Evolutionary conservation across 371 early-diverging fungal species (phyloP).

Genomic region (Rhizopus microsporus): DNA sequence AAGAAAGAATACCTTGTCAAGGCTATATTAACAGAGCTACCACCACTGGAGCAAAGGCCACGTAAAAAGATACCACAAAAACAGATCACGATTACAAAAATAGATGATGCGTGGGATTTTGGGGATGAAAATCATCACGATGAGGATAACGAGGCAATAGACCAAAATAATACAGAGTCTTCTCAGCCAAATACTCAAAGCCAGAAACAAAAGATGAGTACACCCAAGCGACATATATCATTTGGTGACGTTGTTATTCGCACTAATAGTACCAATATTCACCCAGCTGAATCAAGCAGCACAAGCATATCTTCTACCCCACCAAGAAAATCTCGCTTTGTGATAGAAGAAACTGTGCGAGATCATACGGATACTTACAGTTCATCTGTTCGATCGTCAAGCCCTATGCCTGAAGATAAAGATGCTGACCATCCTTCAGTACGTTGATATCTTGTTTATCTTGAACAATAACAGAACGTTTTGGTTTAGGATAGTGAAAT

Average conservation of each 20-base stretch:
- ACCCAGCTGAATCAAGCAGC: conserved; percentile 23
- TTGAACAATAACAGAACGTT: conserved; percentile 8
- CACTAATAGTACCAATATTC: conserved; percentile 16
- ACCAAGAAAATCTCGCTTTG: conserved; percentile 55
- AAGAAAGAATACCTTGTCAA: conserved; percentile 69
- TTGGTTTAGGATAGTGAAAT: conserved; percentile 39
- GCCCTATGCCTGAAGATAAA: conserved; percentile 36
- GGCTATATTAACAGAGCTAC: conserved; percentile 66
- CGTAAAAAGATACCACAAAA: conserved; percentile 48
- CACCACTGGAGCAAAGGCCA: conserved; percentile 69
- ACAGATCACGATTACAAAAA: conserved; percentile 31
- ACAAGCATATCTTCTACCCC: conserved; percentile 11
- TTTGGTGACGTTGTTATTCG: conserved; percentile 52
- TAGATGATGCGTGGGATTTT: conserved; percentile 52
- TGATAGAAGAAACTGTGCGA: conserved; percentile 41
- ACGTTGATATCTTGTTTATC: conserved; percentile 3
- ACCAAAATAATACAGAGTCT: conserved; percentile 12
- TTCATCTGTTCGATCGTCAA: conserved; percentile 31
- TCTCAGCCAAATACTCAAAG: background rate
- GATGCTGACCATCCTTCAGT: conserved; percentile 14
- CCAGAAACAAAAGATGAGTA: conserved; percentile 1
- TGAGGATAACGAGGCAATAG: conserved; percentile 4
- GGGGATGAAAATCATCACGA: conserved; percentile 30
- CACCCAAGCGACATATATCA: conserved; percentile 43
- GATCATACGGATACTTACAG: conserved; percentile 3